These are phyloP conservation scores for Aphanomyces stellatus DNA, from an alignment of 352 stramenopile species.

Conservation along the genomic window DNA sequence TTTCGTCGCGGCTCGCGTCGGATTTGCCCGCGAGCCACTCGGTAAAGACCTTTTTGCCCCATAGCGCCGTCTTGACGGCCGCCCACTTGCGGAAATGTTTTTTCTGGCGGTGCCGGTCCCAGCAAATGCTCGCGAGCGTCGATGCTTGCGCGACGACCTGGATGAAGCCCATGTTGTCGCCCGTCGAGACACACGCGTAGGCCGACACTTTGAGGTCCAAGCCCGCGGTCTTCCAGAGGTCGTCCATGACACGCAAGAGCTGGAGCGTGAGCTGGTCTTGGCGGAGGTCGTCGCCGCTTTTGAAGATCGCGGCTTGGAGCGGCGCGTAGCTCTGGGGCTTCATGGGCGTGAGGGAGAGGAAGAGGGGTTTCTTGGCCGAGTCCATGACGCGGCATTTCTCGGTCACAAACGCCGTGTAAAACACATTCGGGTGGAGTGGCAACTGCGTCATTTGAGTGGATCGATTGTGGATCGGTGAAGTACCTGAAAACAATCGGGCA, in stretches of 20 bases:
- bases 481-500: conserved; percentile 81
- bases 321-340: conserved; percentile 42
- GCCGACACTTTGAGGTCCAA: conserved; percentile 80
- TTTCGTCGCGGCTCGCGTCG: conserved; percentile 23
- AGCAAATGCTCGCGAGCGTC: conserved; percentile 84
- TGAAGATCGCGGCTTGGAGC: conserved; percentile 72
- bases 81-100: conserved; percentile 53
- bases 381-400: conserved; percentile 89
- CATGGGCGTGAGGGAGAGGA: conserved; percentile 73
- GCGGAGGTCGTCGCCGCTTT: conserved; percentile 87
- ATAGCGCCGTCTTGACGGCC: conserved; percentile 56
- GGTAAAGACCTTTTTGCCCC: conserved; percentile 48
- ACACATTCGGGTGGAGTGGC: conserved; percentile 75
- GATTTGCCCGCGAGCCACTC: conserved; percentile 40
- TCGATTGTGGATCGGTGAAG: no score
- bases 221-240: conserved; percentile 76
- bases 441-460: conserved; percentile 41
- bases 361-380: conserved; percentile 88
- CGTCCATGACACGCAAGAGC: conserved; percentile 87
- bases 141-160: conserved; percentile 83
- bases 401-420: conserved; percentile 65
- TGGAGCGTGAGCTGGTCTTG: conserved; percentile 92
- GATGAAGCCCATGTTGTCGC: conserved; percentile 81
- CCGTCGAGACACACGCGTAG: conserved; percentile 85
- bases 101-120: conserved; percentile 48